Percentiles rank a stretch among this genome's conserved stretches.
Conservation (phyloP, 2,329 filamentous ascomycete genomes). For the Aspergillus transmontanensis region DNA sequence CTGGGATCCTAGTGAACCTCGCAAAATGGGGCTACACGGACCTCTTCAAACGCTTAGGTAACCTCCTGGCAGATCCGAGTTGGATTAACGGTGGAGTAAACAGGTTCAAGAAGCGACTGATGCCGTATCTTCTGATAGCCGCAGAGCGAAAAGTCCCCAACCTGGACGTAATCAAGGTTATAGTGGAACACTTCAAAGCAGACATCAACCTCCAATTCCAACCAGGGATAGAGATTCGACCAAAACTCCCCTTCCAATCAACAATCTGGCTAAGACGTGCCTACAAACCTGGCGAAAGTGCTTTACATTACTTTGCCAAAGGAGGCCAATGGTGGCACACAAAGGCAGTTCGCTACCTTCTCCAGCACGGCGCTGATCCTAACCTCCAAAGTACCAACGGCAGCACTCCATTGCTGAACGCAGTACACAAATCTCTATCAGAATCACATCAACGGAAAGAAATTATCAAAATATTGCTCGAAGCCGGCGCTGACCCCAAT, state of each 20-base stretch:
- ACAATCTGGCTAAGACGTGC: constrained; percentile 1
- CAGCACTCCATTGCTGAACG: not conserved
- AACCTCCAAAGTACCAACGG: constrained; percentile 12
- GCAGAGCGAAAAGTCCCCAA: constrained; percentile 19
- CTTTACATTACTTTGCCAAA: constrained; percentile 21
- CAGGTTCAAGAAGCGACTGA: no score
- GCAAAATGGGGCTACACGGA: constrained; percentile 22
- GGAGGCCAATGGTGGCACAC: constrained; percentile 25
- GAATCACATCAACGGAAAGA: constrained; percentile 17
- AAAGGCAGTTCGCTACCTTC: constrained; percentile 19
- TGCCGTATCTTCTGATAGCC: constrained; percentile 19
- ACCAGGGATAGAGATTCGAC: constrained; percentile 6
- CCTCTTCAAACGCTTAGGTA: constrained; percentile 18
- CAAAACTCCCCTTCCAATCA: constrained; percentile 15
- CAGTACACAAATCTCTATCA: constrained; percentile 1
- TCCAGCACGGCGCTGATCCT: constrained; percentile 22
- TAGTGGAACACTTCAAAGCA: constrained; percentile 20
- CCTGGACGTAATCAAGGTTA: constrained; percentile 20
- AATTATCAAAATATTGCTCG: constrained; percentile 16
- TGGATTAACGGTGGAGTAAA: no score
- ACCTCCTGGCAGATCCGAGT: not conserved
- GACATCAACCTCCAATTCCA: constrained; percentile 20
- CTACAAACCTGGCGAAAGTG: constrained; percentile 22
- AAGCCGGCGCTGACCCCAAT: constrained; percentile 22
- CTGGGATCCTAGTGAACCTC: constrained; percentile 14